Percentiles rank a stretch among this genome's conserved stretches.
phyloP scores from a whole-genome alignment of 805 yeast species.

The Pichia paraexigua region DNA sequence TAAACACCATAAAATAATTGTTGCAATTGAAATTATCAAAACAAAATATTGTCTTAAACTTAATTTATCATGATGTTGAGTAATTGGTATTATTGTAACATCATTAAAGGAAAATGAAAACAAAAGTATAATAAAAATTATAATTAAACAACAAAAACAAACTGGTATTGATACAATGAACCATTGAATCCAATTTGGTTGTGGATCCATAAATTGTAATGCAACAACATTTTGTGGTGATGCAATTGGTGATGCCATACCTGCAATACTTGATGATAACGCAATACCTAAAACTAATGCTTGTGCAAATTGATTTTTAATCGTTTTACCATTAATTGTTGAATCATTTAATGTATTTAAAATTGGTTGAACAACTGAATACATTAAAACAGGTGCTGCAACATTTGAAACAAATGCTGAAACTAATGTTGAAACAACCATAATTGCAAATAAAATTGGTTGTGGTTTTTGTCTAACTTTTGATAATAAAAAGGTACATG shows the following conservation, averaged over 20 bases:
- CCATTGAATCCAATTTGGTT: conserved; percentile 88
- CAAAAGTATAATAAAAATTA: conserved; percentile 67
- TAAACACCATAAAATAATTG: conserved; percentile 86
- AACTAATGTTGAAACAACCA: conserved; percentile 78
- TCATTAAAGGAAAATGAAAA: conserved; percentile 47
- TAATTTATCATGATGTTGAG: conserved; percentile 58
- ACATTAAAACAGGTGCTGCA: conserved; percentile 93
- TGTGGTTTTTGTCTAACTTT: conserved; percentile 84
- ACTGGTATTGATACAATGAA: conserved; percentile 83
- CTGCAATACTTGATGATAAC: conserved; percentile 86
- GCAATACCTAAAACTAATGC: conserved; percentile 89
- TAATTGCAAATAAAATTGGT: conserved; percentile 64
- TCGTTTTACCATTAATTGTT: conserved; percentile 27
- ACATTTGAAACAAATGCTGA: conserved; percentile 97
- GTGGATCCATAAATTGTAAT: conserved; percentile 77
- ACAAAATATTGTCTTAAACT: conserved; percentile 71
- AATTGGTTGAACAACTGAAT: conserved; percentile 84
- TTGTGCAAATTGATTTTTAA: conserved; percentile 50
- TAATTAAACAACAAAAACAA: conserved; percentile 48
- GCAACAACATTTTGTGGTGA: conserved; percentile 96
- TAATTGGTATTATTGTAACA: conserved; percentile 49
- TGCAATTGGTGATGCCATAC: conserved; percentile 96
- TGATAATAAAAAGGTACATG: conserved; percentile 75
- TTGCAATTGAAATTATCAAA: conserved; percentile 51
- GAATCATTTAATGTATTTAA: conserved; percentile 75